Base-by-base conservation (phyloP, 2,329 filamentous ascomycete genomes). In the Trichoderma pleuroti region DNA sequence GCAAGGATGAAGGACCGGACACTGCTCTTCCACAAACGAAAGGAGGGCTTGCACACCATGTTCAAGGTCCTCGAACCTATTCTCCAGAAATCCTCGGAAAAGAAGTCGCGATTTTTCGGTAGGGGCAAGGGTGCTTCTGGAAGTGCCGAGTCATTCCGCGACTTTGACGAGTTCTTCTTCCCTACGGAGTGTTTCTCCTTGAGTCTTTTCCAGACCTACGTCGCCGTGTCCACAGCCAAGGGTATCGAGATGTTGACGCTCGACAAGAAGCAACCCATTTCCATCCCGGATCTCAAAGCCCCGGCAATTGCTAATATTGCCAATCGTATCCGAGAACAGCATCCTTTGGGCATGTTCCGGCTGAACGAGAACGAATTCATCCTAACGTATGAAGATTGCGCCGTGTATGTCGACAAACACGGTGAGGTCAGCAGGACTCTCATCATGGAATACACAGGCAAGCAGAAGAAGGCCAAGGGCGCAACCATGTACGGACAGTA, bases 361-460 rank as follows among this genome's bases (percentile, higher is more conserved):
- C 89, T 99, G 68, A 94, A 92, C 74, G 93, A 97, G 71, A 92
- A 92, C 70, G 96, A 97, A 80, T 99, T 98, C 81, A 84, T 99
- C 30, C 89, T 98, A 62, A 93, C 92, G 46, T 99, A 98, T 80
- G 93, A 97, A 81, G 94, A 98, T 80, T 98, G 95, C 76, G 96
- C 94, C 21, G 94, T 99, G 10, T 99, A 98, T 77, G 92, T 98
- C 78, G 97, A 99, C 84, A 98, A 98, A 82, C 94, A 98, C 80
- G 96, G 96, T 74, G 96, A 99, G 72, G 93, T 99, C 32, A 95
- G 91, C 49, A 92, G 97, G 59, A 93, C 92, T 32, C 93, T 98
- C 71, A 94, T 98, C 77, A 97, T 99, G 94, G 94, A 98, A 79
- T 99, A 98, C 80, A 96, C 97, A n/a, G 96, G 96, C 74, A 95